These are phyloP conservation scores for Quercus engelmannii DNA, from an alignment of 306 rosid genomes.

Conservation along the genomic window DNA sequence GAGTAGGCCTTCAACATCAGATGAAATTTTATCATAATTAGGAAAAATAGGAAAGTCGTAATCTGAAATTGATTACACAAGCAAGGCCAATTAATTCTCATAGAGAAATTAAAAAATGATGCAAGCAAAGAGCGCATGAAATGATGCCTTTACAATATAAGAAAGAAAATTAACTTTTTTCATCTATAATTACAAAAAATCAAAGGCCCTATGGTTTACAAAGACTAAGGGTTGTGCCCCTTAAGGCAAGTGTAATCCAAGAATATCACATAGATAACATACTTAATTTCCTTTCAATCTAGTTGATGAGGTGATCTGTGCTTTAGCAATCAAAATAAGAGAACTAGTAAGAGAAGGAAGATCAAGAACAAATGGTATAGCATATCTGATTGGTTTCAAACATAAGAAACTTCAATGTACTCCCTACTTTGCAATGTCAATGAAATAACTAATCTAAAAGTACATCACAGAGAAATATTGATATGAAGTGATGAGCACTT, in stretches of 20 bases:
- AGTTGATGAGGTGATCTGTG: background rate
- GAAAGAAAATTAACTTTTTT: background rate
- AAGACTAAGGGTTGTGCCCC: background rate
- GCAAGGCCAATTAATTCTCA: slow-evolving; percentile 14
- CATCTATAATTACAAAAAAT: background rate
- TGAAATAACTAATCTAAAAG: slow-evolving; percentile 6
- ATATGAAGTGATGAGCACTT: slow-evolving; percentile 35
- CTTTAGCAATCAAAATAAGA: slow-evolving; percentile 15
- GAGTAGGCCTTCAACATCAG: slow-evolving; percentile 80
- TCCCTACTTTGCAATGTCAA: slow-evolving; percentile 3
- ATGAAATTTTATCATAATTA: slow-evolving; percentile 29
- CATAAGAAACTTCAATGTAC: slow-evolving; percentile 6
- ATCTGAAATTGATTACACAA: slow-evolving; percentile 21
- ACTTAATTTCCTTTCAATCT: background rate
- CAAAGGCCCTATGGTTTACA: background rate
- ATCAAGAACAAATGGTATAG: background rate
- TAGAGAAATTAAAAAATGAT: background rate
- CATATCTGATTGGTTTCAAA: background rate
- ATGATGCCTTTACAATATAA: background rate
- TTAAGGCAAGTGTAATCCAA: background rate
- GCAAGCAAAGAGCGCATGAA: background rate
- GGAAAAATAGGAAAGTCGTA: slow-evolving; percentile 9
- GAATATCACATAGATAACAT: background rate
- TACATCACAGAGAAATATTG: background rate
- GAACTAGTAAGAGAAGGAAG: slow-evolving; percentile 9